Base-by-base conservation (phyloP, 345 rosid species). In the Hibiscus tridactylites region DNA sequence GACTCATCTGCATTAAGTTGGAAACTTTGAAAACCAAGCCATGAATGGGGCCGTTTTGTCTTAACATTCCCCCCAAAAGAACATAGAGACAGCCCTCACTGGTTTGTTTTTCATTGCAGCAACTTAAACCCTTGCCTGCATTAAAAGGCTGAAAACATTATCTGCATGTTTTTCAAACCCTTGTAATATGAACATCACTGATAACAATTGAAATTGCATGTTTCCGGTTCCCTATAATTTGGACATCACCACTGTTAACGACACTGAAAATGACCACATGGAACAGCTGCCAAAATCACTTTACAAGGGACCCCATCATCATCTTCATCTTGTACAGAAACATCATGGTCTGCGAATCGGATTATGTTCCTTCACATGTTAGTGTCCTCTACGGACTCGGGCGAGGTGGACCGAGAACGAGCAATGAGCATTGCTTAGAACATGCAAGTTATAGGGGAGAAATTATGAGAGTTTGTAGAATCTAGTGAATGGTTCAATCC, bases 81-180 rank as follows among this genome's bases (percentile, higher is more conserved):
- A 66, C 70, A 47, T 15, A 47, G 70, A 47, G 57, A 66, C 70
- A 47, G 57, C 70, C 70, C 57, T 33, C 57, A 47, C 52, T 66
- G 39, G 44, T 39, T 39, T 39, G 21, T 9, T 49, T 54, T 54
- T 54, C 28, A 24, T 24, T 57, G 15, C 29, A 57, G 6, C 15
- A 57, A 24, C 11, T 49, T 49, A 15, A 29, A 33, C 13, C 68
- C 28, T 39, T 37, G 50, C 24, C 50, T 39, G 50, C 68, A 17
- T 37, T 64, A n/a, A 39, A 39, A 64, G 15, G 26, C 29, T 64
- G 50, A 35, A 37, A 17, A 19, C 44, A 39, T 39, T 37, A 37
- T 37, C 42, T 37, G 42, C 42, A 37, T 37, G 42, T 37, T 37
- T 39, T 39, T 39, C 10, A 39, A 39, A 39, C 44, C 44, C 44